phyloP scores from a whole-genome alignment of 1,139 yeast species.

The Yarrowia galli region DNA sequence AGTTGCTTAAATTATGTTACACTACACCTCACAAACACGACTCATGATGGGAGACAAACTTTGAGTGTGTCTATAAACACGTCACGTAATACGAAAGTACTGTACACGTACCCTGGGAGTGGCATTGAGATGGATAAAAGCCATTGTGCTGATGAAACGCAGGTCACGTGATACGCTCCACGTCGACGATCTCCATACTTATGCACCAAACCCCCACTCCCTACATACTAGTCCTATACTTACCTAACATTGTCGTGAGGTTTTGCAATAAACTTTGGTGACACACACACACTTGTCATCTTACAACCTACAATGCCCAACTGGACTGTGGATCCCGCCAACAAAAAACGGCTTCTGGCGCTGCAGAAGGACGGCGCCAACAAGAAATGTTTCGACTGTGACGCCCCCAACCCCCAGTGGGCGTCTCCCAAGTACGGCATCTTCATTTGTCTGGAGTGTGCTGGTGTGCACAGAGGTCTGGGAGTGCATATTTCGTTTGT shows the following conservation, averaged over 20 bases:
- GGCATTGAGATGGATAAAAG: not conserved
- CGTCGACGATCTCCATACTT: not conserved
- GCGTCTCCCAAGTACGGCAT: conserved; percentile 98
- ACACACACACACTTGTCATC: conserved; percentile 4
- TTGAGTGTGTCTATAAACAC: conserved; percentile 16
- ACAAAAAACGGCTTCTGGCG: conserved; percentile 78
- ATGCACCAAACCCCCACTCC: not conserved
- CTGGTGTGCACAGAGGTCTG: conserved; percentile 92
- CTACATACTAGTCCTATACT: not conserved
- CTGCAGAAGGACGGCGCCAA: conserved; percentile 83
- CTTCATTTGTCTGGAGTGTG: conserved; percentile 95
- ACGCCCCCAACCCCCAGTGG: conserved; percentile 98
- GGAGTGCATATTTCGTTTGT: conserved; percentile 98
- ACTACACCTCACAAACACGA: too few relatives aligned
- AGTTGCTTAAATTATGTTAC: not conserved
- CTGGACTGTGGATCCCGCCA: conserved; percentile 91
- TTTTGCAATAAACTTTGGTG: conserved; percentile 11
- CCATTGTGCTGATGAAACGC: not conserved
- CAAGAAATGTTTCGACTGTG: conserved; percentile 92
- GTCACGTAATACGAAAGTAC: not conserved
- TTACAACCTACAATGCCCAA: conserved; percentile 48
- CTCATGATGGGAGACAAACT: conserved; percentile 3
- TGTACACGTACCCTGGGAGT: not conserved
- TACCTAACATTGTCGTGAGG: not conserved
- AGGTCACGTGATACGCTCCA: not conserved